Evolutionary conservation across 768 basidiomycete species (phyloP).

Genomic region (Obba rivulosa): DNA sequence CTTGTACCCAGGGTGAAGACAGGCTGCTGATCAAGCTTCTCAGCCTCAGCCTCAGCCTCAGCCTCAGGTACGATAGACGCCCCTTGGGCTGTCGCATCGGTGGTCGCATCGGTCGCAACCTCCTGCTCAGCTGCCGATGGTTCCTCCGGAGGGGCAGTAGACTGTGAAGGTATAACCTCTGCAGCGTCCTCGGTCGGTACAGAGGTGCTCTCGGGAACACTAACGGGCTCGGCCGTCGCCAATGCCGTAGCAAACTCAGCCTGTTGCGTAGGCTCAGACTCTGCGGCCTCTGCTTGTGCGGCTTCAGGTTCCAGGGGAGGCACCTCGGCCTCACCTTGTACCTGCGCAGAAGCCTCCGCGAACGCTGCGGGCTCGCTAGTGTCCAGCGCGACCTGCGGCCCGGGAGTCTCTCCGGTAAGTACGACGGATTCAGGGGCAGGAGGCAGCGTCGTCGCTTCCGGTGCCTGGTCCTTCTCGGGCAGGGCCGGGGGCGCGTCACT

Average conservation of each 20-base stretch:
- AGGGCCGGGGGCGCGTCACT: slow-evolving; percentile 4
- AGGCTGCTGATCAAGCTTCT: too few species aligned
- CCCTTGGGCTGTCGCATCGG: too few species aligned
- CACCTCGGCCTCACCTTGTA: background rate
- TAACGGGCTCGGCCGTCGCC: too few species aligned
- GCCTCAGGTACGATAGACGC: background rate
- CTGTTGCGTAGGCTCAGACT: background rate
- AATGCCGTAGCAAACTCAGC: background rate
- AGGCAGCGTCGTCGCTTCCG: slow-evolving; percentile 14
- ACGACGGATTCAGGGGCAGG: slow-evolving; percentile 27
- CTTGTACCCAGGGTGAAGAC: too few species aligned
- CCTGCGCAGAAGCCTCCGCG: slow-evolving; percentile 9
- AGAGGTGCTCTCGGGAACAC: too few species aligned
- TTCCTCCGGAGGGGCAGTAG: too few species aligned
- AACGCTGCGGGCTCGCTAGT: slow-evolving; percentile 25
- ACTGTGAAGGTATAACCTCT: too few species aligned
- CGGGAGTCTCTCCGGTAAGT: slow-evolving; percentile 24
- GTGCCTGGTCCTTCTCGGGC: slow-evolving; percentile 6
- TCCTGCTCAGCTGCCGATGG: too few species aligned
- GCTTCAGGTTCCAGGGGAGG: background rate
- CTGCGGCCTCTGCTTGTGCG: slow-evolving; percentile 9
- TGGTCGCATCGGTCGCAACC: too few species aligned
- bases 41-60: slow-evolving; percentile 10
- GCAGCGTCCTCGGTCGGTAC: too few species aligned
- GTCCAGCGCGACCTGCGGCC: slow-evolving; percentile 22